Conservation (phyloP, 2,329 filamentous ascomycete genomes). For the Aspergillus floridensis region DNA sequence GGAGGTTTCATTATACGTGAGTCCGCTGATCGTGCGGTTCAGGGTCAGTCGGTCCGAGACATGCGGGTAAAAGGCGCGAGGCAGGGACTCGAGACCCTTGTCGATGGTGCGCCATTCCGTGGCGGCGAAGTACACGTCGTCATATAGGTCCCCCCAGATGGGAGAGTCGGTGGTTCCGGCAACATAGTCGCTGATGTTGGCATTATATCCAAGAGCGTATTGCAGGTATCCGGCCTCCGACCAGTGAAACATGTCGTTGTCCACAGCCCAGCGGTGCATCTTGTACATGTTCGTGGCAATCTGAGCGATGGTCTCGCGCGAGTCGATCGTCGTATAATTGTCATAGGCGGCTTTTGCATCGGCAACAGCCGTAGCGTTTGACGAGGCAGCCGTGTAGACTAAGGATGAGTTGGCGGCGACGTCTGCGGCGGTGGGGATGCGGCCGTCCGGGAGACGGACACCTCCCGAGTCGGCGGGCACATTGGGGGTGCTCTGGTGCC, state of each 20-base stretch:
- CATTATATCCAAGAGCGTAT: constrained; percentile 54
- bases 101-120: constrained; percentile 65
- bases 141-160: constrained; percentile 54
- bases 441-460: constrained; percentile 50
- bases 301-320: constrained; percentile 23
- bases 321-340: constrained; percentile 31
- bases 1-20: constrained; percentile 52
- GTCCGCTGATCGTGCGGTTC: constrained; percentile 56
- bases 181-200: constrained; percentile 57
- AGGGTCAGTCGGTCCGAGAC: constrained; percentile 58
- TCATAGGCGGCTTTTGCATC: constrained; percentile 42
- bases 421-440: constrained; percentile 54
- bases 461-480: constrained; percentile 51
- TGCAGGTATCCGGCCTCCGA: constrained; percentile 63
- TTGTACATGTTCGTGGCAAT: constrained; percentile 42
- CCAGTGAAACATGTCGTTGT: constrained; percentile 60
- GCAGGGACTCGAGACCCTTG: constrained; percentile 58
- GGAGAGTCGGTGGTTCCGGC: constrained; percentile 45
- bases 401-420: constrained; percentile 43
- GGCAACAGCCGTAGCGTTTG: constrained; percentile 35
- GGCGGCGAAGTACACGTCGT: constrained; percentile 59
- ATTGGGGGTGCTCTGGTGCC: constrained; percentile 49
- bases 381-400: constrained; percentile 36
- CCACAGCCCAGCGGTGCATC: constrained; percentile 55
- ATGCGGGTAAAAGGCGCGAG: constrained; percentile 61